Base-by-base conservation (phyloP, 352 stramenopile species). In the Thalassiosira livingstoniorum region DNA sequence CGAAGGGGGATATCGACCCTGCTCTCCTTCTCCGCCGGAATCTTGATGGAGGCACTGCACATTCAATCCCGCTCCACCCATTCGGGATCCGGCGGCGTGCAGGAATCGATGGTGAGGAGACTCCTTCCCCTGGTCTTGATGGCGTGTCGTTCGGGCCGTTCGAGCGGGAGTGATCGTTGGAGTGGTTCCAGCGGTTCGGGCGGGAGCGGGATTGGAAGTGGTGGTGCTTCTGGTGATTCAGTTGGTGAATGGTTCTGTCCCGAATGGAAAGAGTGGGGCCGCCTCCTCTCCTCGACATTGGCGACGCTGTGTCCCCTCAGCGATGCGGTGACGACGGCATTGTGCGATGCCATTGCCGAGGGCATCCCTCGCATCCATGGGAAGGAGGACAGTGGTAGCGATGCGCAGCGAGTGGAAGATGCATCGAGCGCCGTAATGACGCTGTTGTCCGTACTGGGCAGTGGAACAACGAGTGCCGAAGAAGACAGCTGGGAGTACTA, bases 21-120 rank as follows among this genome's bases (percentile, higher is more conserved):
- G 10, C 53, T 94, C 2, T 93, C 89, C 2, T 92, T 91, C 63
- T 86, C 82, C 2, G 88, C 81, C 11, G 85, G 83, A 4, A 72
- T 93, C 11, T 29, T 93, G 1, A 79, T 92, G 2, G 84, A 95
- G 71, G 78, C 86, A 23, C 70, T 93, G 32, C 66, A 85, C 47
- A 77, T 91, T 39, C 87, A 93, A 61, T 79, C 78, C 31, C 5
- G 21, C 21, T 58, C 47, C 4, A n/a, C 11, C 5, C 11, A n/a
- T 25, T 15, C 21, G 3, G 54, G 64, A n/a, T 57, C 55, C 2
- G 42, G 45, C 0, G 82, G 79, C 10, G 83, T 91, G 54, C 53
- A 71, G 37, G 82, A 91, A 68, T 76, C 62, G 7, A 75, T 82
- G 27, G 51, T 92, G 25, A 55, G 82, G 60, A 69, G 64, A 47